Conservation (phyloP, 257 asterid genomes). For the Lantana camara region DNA sequence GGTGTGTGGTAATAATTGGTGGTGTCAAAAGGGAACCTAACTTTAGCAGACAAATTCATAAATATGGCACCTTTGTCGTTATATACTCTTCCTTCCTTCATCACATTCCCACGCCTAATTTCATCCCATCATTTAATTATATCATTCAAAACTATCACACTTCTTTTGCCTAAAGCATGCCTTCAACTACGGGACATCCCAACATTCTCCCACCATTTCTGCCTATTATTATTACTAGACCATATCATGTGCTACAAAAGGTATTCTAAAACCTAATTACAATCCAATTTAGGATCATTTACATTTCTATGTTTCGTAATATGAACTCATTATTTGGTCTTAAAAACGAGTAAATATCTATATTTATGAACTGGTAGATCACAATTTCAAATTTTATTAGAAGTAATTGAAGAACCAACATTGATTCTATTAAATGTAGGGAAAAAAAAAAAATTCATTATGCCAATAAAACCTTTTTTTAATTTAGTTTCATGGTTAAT, state of each 20-base stretch:
- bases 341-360: too few species aligned
- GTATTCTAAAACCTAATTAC: background rate
- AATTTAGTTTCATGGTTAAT: too few species aligned
- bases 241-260: background rate
- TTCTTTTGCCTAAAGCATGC: conserved; percentile 50
- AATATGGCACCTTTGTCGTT: conserved; percentile 40
- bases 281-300: too few species aligned
- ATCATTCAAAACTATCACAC: conserved; percentile 38
- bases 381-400: too few species aligned
- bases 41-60: conserved; percentile 62
- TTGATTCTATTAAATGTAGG: too few species aligned
- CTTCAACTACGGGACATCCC: conserved; percentile 63
- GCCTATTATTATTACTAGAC: conserved; percentile 32
- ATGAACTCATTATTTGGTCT: too few species aligned
- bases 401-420: too few species aligned
- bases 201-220: conserved; percentile 43
- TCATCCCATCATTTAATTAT: too few species aligned
- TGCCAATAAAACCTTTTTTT: too few species aligned
- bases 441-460: too few species aligned
- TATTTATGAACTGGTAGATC: too few species aligned
- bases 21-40: conserved; percentile 47
- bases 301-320: too few species aligned
- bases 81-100: background rate
- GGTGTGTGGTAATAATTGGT: conserved; percentile 69
- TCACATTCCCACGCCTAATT: conserved; percentile 27